These are phyloP conservation scores for Thraustotheca clavata DNA, from an alignment of 352 stramenopile genomes.

Conservation along the genomic window DNA sequence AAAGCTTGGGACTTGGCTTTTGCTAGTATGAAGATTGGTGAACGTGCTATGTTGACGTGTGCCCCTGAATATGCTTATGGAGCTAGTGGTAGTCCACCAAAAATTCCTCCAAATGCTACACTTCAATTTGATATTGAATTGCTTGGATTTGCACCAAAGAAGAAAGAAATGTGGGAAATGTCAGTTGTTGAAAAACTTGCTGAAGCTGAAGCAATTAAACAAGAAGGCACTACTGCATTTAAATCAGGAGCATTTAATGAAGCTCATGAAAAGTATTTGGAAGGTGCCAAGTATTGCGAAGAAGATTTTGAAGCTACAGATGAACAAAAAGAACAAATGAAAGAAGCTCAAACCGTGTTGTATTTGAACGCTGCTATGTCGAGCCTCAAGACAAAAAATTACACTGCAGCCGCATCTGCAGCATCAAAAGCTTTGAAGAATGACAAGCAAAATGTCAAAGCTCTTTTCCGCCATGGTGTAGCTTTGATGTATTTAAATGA, in stretches of 20 bases:
- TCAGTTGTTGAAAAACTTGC: conserved; percentile 71
- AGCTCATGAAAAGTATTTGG: conserved; percentile 79
- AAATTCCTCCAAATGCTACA: conserved; percentile 91
- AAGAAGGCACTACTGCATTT: conserved; percentile 89
- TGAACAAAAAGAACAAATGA: conserved; percentile 76
- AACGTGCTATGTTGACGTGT: conserved; percentile 91
- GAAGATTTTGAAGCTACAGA: conserved; percentile 82
- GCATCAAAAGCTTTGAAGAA: conserved; percentile 78
- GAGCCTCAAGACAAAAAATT: conserved; percentile 89
- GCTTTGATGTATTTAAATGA: conserved; percentile 79
- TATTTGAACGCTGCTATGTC: conserved; percentile 93
- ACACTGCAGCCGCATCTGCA: conserved; percentile 73
- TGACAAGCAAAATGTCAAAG: conserved; percentile 75
- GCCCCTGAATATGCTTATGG: conserved; percentile 93
- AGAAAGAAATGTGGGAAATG: conserved; percentile 93
- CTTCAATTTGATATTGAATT: conserved; percentile 96
- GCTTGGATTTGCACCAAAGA: conserved; percentile 90
- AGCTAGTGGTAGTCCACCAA: conserved; percentile 79
- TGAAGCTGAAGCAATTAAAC: conserved; percentile 83
- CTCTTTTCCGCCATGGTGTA: conserved; percentile 75
- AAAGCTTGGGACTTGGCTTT: conserved; percentile 85
- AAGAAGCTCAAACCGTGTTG: conserved; percentile 83
- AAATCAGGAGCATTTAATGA: conserved; percentile 81
- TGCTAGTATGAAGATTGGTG: conserved; percentile 92
- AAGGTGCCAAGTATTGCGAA: conserved; percentile 76